Evolutionary conservation across 352 stramenopile species (phyloP).

Genomic region (Discostella stelligera): DNA sequence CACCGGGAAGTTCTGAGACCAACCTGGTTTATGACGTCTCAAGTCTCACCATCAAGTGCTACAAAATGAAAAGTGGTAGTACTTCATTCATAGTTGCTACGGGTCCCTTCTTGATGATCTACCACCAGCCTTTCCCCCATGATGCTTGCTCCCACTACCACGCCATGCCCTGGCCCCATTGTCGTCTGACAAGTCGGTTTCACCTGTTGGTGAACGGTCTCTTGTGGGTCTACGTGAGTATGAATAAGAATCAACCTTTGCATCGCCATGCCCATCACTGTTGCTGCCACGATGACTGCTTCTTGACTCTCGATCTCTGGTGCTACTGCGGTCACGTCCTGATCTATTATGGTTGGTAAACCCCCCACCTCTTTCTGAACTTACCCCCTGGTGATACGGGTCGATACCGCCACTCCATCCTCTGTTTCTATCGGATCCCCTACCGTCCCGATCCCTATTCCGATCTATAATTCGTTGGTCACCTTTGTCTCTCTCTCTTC

Average conservation of each 20-base stretch:
- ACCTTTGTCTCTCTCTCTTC: slow-evolving; percentile 15
- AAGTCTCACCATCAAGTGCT: no score
- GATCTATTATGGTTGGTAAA: slow-evolving; percentile 2
- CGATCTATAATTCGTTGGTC: slow-evolving; percentile 14
- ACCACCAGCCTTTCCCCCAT: slow-evolving; percentile 2
- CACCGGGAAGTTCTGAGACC: no score
- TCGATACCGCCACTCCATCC: slow-evolving; percentile 12
- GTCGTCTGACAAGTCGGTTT: slow-evolving; percentile 14
- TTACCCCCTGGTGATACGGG: slow-evolving; percentile 4
- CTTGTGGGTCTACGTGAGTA: slow-evolving; percentile 10
- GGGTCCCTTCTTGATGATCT: slow-evolving; percentile 5
- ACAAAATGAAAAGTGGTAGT: background rate
- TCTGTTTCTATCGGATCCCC: slow-evolving; percentile 9
- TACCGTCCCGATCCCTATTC: background rate
- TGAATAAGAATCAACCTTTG: background rate
- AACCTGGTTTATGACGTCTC: no score
- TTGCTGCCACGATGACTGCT: slow-evolving; percentile 12
- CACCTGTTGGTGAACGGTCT: slow-evolving; percentile 11
- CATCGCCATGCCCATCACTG: slow-evolving; percentile 3
- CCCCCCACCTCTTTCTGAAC: background rate
- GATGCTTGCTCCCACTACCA: background rate
- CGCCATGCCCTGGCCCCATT: background rate
- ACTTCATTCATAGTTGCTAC: background rate
- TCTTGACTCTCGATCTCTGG: background rate
- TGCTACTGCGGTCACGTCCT: slow-evolving; percentile 6